Percentiles rank a stretch among this genome's conserved stretches.
Conservation (phyloP, 2,329 filamentous ascomycete genomes). For the Calonectria fujianensis region DNA sequence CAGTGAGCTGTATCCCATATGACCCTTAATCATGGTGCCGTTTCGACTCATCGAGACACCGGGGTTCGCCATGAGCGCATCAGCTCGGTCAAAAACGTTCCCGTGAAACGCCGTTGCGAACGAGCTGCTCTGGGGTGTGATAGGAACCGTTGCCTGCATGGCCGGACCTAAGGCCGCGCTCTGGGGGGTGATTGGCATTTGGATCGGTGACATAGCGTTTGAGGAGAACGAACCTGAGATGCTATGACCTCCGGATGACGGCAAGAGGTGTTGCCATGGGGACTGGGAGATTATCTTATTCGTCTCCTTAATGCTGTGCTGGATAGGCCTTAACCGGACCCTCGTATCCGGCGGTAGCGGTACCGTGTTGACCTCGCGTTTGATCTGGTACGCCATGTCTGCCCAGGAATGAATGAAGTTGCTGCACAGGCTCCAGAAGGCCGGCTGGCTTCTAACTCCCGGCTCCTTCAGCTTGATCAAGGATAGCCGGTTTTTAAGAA, state of each 20-base stretch:
- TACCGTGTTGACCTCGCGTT: constrained; percentile 70
- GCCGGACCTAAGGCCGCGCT: constrained; percentile 93
- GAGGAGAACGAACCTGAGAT: constrained; percentile 49
- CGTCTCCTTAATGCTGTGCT: constrained; percentile 88
- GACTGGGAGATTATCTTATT: constrained; percentile 80
- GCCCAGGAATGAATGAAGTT: constrained; percentile 83
- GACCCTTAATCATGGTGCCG: constrained; percentile 67
- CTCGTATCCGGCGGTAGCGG: constrained; percentile 80
- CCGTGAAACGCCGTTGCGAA: constrained; percentile 74
- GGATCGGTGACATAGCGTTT: constrained; percentile 55
- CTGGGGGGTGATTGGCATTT: constrained; percentile 86
- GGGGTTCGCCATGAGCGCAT: constrained; percentile 74
- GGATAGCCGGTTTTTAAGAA: constrained; percentile 82
- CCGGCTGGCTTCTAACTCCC: constrained; percentile 78
- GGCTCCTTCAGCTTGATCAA: constrained; percentile 91
- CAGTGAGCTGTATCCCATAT: constrained; percentile 62
- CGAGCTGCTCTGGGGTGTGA: constrained; percentile 76
- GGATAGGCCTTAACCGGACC: constrained; percentile 84
- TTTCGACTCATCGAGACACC: constrained; percentile 74
- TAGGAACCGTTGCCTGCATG: constrained; percentile 91
- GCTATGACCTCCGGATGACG: constrained; percentile 43
- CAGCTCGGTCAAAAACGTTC: constrained; percentile 77
- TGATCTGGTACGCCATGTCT: constrained; percentile 78
- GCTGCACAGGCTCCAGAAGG: constrained; percentile 83
- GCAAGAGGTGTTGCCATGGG: constrained; percentile 71